Percentiles rank a stretch among this genome's conserved stretches.
Conservation (phyloP, 2,329 filamentous ascomycete genomes). For the Microsporum canis region DNA sequence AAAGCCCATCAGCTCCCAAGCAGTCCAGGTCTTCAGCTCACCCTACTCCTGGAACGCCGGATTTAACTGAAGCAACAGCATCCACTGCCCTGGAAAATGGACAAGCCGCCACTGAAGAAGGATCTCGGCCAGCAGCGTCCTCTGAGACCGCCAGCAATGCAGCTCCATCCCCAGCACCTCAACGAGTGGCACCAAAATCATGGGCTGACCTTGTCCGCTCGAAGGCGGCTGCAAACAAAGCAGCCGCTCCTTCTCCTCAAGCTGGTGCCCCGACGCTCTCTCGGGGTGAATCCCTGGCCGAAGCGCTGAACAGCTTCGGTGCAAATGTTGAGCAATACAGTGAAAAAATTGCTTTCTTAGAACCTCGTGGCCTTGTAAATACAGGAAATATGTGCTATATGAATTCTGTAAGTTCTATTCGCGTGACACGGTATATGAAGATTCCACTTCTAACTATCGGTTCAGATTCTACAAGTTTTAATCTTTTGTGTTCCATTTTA, state of each 20-base stretch:
- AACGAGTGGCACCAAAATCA: constrained; percentile 45
- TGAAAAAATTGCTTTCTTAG: constrained; percentile 66
- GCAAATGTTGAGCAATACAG: constrained; percentile 48
- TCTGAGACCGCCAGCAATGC: not conserved
- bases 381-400: constrained; percentile 99
- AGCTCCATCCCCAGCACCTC: constrained; percentile 30
- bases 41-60: constrained; percentile 10
- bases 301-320: constrained; percentile 64
- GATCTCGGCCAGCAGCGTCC: not conserved
- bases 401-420: constrained; percentile 73
- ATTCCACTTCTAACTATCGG: not conserved
- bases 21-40: not conserved
- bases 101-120: constrained; percentile 5
- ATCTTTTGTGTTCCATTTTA: constrained; percentile 92
- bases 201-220: constrained; percentile 59
- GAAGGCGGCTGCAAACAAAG: constrained; percentile 31
- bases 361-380: constrained; percentile 88
- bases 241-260: constrained; percentile 15
- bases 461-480: constrained; percentile 82
- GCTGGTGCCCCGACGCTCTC: constrained; percentile 32
- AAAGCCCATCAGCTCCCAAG: constrained; percentile 26
- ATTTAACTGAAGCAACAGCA: constrained; percentile 2
- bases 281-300: constrained; percentile 55
- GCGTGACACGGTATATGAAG: constrained; percentile 16
- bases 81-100: not conserved